Evolutionary conservation across 164 flowering plant genomes (phyloP), one percentile per base, ranked within the genome.

Genomic region (Chimonanthus praecox): DNA sequence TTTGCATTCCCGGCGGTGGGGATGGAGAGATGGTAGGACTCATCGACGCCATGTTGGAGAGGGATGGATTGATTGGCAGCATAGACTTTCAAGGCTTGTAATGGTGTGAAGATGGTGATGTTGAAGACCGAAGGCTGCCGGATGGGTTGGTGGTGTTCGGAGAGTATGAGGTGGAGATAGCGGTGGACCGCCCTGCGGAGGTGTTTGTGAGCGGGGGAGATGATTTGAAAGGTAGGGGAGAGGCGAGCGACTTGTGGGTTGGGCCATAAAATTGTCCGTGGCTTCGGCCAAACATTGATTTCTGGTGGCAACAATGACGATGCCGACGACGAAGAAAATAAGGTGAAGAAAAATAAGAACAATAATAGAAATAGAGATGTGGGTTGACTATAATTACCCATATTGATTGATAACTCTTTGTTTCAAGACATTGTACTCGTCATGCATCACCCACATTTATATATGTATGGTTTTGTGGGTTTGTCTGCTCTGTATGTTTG

Each of bases 261-360:
- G 7, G 87, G 77, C 93, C 93, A 91, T 48, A 81, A 67, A 45
- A 89, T 1, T 49, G 7, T 44, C 43, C 86, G 83, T 50, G 96
- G 93, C 64, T 83, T 89, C 6, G 96, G 96, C 96, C 96, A 91
- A n/a, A 87, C 86, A 49, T 87, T 89, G 85, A 88, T 82, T n/a
- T 73, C 80, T 10, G 79, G 49, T 45, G 71, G 54, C 49, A 72
- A 47, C 21, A 68, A 63, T 60, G 67, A 21, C 71, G 50, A 48
- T 49, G 61, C 16, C 74, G 47, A 45, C 66, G 47, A 7, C 21
- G 74, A 58, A 58, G 10, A 5, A 64, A 67, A 54, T 58, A 15
- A 20, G 11, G 21, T 0, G 16, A 71, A 20, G 54, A 72, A 43
- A 67, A 69, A 33, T 20, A 62, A 7, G 58, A 18, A n/a, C 51